Evolutionary conservation across 1,284 basidiomycete species (phyloP).

Genomic region (Cutaneotrichosporon arboriforme): DNA sequence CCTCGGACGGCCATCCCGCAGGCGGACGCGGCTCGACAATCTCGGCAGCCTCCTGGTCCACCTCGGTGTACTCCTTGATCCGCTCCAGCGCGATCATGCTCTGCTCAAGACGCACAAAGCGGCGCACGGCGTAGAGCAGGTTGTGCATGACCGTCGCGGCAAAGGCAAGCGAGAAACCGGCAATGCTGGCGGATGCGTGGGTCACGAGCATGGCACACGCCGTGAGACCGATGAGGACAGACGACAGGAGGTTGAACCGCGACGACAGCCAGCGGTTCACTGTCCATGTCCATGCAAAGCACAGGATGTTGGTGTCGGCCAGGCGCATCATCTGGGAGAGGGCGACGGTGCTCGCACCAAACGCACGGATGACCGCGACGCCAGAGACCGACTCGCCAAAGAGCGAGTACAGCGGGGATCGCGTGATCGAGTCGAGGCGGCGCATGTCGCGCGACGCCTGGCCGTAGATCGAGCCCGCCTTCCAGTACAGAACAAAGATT

Average conservation of each 20-base stretch:
- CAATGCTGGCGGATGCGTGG: constrained; percentile 66
- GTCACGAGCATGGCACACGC: constrained; percentile 65
- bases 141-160: constrained; percentile 68
- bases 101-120: constrained; percentile 81
- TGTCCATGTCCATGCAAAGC: constrained; percentile 79
- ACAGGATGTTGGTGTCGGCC: constrained; percentile 71
- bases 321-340: constrained; percentile 77
- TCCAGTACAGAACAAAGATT: constrained; percentile 55
- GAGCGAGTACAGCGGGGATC: constrained; percentile 85
- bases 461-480: constrained; percentile 64
- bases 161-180: constrained; percentile 76
- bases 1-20: constrained; percentile 71
- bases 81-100: constrained; percentile 91
- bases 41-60: constrained; percentile 70
- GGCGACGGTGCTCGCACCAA: constrained; percentile 69
- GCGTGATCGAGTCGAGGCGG: constrained; percentile 77
- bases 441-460: constrained; percentile 86
- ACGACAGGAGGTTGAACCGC: constrained; percentile 75
- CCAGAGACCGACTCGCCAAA: constrained; percentile 87
- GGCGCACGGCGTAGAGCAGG: constrained; percentile 56
- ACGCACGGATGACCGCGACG: constrained; percentile 74
- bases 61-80: constrained; percentile 67
- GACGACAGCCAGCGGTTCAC: constrained; percentile 48
- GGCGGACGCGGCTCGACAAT: constrained; percentile 79
- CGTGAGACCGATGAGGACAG: constrained; percentile 64